These are phyloP conservation scores for Cymbopogon flexuosus DNA, from an alignment of 202 grass and related monocot species.

Conservation along the genomic window DNA sequence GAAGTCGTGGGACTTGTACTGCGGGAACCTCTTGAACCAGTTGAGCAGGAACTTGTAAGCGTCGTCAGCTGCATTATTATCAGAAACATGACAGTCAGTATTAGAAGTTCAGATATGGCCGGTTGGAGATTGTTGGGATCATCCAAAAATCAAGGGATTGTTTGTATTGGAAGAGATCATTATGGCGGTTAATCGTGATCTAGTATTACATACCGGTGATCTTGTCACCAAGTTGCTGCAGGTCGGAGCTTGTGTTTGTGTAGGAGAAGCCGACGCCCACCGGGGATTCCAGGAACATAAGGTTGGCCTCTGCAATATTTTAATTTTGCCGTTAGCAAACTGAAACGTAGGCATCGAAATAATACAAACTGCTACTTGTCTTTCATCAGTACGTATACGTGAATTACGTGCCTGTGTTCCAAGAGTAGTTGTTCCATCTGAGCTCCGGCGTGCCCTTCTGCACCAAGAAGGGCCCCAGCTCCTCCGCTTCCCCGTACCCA, in stretches of 20 bases:
- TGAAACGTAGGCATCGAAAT: neutral
- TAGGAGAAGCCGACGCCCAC: conserved; percentile 98
- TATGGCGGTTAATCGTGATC: neutral
- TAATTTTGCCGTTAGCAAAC: neutral
- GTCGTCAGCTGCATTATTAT: conserved; percentile 48
- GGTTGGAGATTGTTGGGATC: too few species aligned
- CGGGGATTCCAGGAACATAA: conserved; percentile 90
- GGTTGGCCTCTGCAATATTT: conserved; percentile 66
- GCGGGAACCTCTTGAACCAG: conserved; percentile 96
- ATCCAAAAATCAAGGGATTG: too few species aligned
- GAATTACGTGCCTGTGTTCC: conserved; percentile 67
- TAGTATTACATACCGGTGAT: conserved; percentile 59
- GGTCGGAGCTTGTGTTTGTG: conserved; percentile 88
- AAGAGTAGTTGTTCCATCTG: conserved; percentile 54
- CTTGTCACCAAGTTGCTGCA: conserved; percentile 63
- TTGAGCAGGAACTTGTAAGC: conserved; percentile 81
- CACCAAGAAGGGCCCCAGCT: conserved; percentile 70
- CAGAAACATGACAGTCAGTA: neutral
- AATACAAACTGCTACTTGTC: neutral
- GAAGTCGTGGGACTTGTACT: conserved; percentile 78
- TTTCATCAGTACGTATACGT: neutral
- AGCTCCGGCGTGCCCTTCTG: conserved; percentile 69
- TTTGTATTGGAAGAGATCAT: neutral
- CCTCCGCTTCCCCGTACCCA: conserved; percentile 62
- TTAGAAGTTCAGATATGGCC: too few species aligned